Base-by-base conservation (phyloP, 768 basidiomycete species). In the Hemileccinum impolitum region DNA sequence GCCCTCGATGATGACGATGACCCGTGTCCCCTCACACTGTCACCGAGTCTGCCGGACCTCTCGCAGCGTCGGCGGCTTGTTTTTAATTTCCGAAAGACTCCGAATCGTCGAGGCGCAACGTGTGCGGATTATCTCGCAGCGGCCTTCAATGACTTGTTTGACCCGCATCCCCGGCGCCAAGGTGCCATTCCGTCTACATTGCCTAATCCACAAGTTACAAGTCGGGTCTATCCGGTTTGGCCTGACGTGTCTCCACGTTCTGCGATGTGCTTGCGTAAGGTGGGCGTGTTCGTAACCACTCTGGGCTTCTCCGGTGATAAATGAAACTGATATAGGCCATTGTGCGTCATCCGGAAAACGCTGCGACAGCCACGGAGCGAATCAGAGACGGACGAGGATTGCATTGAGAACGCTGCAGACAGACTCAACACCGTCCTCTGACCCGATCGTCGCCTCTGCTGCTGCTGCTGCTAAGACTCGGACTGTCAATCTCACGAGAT, bases 41-140 rank as follows among this genome's bases (percentile, higher is more conserved):
- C 30, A 17, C 30, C 25, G 21, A 44, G 43, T 35, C 17, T 19
- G 17, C 41, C 14, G 43, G 12, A 8, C n/a, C n/a, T 14, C 35
- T 17, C 4, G 39, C 39, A 34, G 7, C 21, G 21, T 43, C 47
- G 60, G 61, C 52, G 54, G 58, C 17, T 40, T 50, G 52, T 31
- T 30, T 51, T 58, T 64, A 47, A 64, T 62, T 61, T 64, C 59
- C 62, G 62, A 61, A 21, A 54, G 39, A 31, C 44, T 47, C 39
- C 36, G 28, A 30, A 12, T 12, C 11, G 28, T 30, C 5, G 26
- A 28, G n/a, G n/a, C n/a, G n/a, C n/a, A n/a, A n/a, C n/a, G n/a
- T n/a, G n/a, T n/a, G n/a, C n/a, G n/a, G n/a, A n/a, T n/a, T n/a
- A n/a, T n/a, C n/a, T n/a, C n/a, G n/a, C n/a, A n/a, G n/a, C n/a